phyloP scores from a whole-genome alignment of 164 flowering plant genomes.

The Annona cherimola region DNA sequence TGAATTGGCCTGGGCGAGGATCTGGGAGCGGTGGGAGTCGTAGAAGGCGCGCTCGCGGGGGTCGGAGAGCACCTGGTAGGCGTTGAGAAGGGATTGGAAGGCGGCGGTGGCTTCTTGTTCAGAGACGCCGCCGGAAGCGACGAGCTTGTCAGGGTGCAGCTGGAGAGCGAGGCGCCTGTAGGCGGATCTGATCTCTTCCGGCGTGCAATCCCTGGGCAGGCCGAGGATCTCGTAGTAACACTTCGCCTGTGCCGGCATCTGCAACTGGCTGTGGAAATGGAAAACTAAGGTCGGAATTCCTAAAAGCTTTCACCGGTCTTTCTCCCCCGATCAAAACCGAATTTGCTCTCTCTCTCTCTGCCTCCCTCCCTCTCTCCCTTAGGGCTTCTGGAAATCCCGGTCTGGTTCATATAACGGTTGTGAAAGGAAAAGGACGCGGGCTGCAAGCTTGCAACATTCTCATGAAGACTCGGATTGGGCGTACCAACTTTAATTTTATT shows the following conservation, averaged over 20 bases:
- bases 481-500: too few species aligned
- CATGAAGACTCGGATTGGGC: too few species aligned
- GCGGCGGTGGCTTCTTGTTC: constrained; percentile 67
- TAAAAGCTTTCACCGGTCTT: too few species aligned
- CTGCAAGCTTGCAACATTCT: too few species aligned
- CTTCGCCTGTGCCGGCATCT: constrained; percentile 15
- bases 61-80: constrained; percentile 93
- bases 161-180: constrained; percentile 78
- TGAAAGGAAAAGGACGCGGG: too few species aligned
- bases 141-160: constrained; percentile 93
- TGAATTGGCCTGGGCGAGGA: constrained; percentile 51
- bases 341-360: too few species aligned
- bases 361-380: too few species aligned
- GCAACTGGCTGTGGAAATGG: neutral
- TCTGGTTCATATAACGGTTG: too few species aligned
- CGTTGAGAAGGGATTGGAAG: constrained; percentile 84
- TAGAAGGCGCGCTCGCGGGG: constrained; percentile 89
- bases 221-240: constrained; percentile 88
- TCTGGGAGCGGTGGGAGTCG: constrained; percentile 92
- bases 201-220: constrained; percentile 41
- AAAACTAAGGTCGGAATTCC: too few species aligned
- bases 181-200: constrained; percentile 82
- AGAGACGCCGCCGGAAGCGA: constrained; percentile 63
- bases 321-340: too few species aligned
- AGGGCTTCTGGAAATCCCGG: too few species aligned